phyloP scores from a whole-genome alignment of 768 basidiomycete genomes.

The Podaxis rugospora region DNA sequence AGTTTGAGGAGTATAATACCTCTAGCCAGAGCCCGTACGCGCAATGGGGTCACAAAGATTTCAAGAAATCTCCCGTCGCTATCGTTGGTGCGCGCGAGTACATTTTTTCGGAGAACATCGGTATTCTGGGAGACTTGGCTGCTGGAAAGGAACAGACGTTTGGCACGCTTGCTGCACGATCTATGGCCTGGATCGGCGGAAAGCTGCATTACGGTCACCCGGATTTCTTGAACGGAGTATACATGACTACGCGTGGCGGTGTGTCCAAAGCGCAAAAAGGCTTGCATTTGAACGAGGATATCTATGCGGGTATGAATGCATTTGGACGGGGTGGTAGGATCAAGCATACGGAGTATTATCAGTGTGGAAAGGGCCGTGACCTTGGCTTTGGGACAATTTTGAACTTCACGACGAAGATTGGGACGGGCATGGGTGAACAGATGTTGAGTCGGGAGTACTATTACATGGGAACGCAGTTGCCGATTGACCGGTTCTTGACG shows the following conservation, averaged over 20 bases:
- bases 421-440: conserved; percentile 99
- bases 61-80: conserved; percentile 85
- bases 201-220: conserved; percentile 99
- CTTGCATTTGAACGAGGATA: conserved; percentile 98
- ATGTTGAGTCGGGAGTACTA: conserved; percentile 99
- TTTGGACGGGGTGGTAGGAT: conserved; percentile 95
- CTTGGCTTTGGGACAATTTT: conserved; percentile 98
- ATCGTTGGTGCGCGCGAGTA: conserved; percentile 99
- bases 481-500: conserved; percentile 97
- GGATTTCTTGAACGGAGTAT: conserved; percentile 96
- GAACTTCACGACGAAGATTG: conserved; percentile 99
- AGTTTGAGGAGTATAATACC: conserved; percentile 91
- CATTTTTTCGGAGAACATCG: conserved; percentile 99
- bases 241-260: conserved; percentile 98
- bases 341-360: conserved; percentile 99
- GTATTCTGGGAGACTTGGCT: conserved; percentile 96
- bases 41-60: conserved; percentile 84
- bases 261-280: conserved; percentile 99
- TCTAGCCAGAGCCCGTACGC: conserved; percentile 90
- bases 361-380: conserved; percentile 98
- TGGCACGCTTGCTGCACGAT: conserved; percentile 93
- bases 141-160: conserved; percentile 99
- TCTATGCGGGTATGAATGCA: conserved; percentile 98
- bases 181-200: conserved; percentile 96
- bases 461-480: conserved; percentile 95